phyloP scores from a whole-genome alignment of 768 basidiomycete species.

The Serendipita sp. region DNA sequence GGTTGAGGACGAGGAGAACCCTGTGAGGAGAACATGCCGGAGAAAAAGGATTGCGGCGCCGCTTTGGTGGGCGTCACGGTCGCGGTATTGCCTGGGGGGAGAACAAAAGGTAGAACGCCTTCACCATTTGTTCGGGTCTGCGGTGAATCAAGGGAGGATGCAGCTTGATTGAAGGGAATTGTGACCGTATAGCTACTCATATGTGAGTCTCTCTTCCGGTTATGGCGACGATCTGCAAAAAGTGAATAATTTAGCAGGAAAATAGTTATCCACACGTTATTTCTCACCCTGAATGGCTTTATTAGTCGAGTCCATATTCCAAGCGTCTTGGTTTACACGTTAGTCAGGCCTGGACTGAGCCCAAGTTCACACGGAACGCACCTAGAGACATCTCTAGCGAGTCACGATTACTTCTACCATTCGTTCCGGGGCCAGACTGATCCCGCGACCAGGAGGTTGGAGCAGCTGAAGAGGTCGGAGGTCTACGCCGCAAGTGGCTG shows the following conservation, averaged over 20 bases:
- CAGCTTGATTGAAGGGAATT: neutral
- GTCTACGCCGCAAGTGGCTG: neutral
- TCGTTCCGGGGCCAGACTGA: too few species aligned
- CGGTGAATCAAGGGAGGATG: neutral
- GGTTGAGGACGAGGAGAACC: neutral
- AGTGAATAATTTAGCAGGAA: neutral
- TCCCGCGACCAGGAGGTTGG: neutral
- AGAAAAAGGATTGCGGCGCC: neutral
- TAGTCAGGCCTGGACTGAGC: neutral
- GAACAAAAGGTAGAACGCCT: neutral
- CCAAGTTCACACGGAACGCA: too few species aligned
- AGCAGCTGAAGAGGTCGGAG: neutral
- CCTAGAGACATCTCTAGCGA: constrained; percentile 6
- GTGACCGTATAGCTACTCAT: neutral
- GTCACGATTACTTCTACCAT: neutral
- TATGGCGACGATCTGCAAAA: neutral
- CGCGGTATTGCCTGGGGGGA: neutral
- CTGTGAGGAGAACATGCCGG: neutral
- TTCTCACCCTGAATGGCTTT: neutral
- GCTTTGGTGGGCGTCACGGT: constrained; percentile 1
- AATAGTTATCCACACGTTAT: neutral
- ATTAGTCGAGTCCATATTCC: constrained; percentile 1
- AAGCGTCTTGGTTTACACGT: neutral
- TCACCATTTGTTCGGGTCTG: neutral
- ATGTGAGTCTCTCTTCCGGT: neutral